Evolutionary conservation across 176 grass and related monocot genomes (phyloP), one percentile per base, ranked within the genome.

Genomic region (Oryza nivara): DNA sequence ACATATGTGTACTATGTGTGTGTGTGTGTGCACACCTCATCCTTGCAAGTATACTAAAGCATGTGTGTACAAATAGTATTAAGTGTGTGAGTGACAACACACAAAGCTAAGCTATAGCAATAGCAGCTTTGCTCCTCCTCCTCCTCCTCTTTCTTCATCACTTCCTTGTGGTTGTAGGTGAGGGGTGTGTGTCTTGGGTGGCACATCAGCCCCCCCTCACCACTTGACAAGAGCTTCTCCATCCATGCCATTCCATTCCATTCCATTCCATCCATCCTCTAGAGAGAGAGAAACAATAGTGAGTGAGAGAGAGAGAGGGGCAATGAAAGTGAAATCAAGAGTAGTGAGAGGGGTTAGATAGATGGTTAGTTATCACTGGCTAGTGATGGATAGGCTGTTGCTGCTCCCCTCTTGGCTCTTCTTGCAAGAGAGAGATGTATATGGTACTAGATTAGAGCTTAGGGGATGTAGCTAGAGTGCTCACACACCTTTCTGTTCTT

Each of bases 341-440:
- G 45, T 11, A 44, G 46, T 17, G 77, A 61, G 82, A 70, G 87
- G 80, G 65, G 26, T 65, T 90, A 69, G 85, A 82, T 83, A 84
- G 87, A 87, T 72, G 79, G 86, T 87, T 91, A 75, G 92, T 91
- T 91, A 89, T 78, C 91, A 82, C 75, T 67, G 75, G 73, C 51
- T 82, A 80, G 77, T 68, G 77, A 90, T 76, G 79, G 56, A 67
- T 82, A 76, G 72, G 35, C 82, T 68, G 35, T 78, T 92, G 48
- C 69, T 82, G 89, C 73, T 66, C 32, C 56, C 58, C 20, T 22
- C 8, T 61, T 61, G 17, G 58, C 78, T 78, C 73, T 75, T 82
- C 23, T 34, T 60, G 19, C 51, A 6, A 60, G 20, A n/a, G 19
- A 36, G 35, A 36, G 35, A 36, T 36, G 35, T 49, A 7, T 25